Evolutionary conservation across 2,329 filamentous ascomycete species (phyloP).

Genomic region (Mycosphaerella sp.): DNA sequence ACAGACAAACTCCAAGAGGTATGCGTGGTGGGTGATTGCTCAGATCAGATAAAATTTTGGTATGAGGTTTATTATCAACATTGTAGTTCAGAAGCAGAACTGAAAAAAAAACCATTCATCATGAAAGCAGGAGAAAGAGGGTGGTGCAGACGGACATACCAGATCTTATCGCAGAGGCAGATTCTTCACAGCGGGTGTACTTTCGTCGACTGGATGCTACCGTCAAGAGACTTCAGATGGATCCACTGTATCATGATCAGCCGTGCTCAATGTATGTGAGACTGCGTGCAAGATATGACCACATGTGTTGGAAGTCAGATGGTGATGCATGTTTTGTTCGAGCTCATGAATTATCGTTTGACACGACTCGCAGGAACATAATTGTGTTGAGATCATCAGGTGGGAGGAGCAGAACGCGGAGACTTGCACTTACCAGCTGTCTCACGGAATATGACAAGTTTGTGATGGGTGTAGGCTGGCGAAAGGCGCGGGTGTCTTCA

Average conservation of each 20-base stretch:
- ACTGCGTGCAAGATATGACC: background rate
- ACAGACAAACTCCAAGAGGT: background rate
- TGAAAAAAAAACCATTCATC: slow-evolving; percentile 38
- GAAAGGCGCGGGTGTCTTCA: too few species aligned
- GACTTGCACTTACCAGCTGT: slow-evolving; percentile 14
- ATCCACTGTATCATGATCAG: slow-evolving; percentile 1
- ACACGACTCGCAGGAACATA: slow-evolving; percentile 34
- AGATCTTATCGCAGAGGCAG: background rate
- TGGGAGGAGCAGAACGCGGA: slow-evolving; percentile 1
- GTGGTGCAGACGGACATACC: slow-evolving; percentile 15
- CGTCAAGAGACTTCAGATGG: background rate
- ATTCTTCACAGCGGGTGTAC: background rate
- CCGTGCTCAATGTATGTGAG: background rate
- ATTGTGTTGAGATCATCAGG: slow-evolving; percentile 32
- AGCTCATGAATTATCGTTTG: slow-evolving; percentile 25
- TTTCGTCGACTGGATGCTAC: too few species aligned
- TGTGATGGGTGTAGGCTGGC: too few species aligned
- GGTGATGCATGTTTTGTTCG: slow-evolving; percentile 40
- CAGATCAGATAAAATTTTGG: slow-evolving; percentile 35
- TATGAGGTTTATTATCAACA: slow-evolving; percentile 37
- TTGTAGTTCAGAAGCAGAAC: slow-evolving; percentile 37
- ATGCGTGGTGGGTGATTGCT: slow-evolving; percentile 6
- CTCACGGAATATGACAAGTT: background rate
- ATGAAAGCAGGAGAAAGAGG: slow-evolving; percentile 20
- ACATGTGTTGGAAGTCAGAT: slow-evolving; percentile 31